Evolutionary conservation across 805 yeast genomes (phyloP).

Genomic region (Metschnikowia baotianmanensis): DNA sequence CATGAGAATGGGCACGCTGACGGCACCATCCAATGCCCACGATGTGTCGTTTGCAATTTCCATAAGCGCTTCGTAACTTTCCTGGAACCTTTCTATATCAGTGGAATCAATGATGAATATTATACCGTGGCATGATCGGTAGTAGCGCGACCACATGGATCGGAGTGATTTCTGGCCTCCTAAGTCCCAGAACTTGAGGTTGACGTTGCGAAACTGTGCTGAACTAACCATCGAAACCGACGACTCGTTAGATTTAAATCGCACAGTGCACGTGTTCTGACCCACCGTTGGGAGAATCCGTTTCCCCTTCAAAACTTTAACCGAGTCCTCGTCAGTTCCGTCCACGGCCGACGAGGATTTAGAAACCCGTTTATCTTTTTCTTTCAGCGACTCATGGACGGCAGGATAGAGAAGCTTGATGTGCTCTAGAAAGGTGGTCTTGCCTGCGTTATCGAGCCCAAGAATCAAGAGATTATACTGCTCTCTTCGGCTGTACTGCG

Average conservation of each 20-base stretch:
- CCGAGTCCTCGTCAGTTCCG: constrained; percentile 20
- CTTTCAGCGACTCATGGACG: constrained; percentile 22
- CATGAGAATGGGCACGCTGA: constrained; percentile 85
- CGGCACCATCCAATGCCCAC: constrained; percentile 39
- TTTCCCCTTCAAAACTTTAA: constrained; percentile 38
- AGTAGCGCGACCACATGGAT: constrained; percentile 85
- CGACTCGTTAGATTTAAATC: constrained; percentile 30
- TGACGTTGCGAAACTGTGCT: constrained; percentile 40
- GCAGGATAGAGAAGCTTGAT: constrained; percentile 36
- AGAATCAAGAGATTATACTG: constrained; percentile 59
- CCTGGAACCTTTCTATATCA: constrained; percentile 77
- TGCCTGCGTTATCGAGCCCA: constrained; percentile 96
- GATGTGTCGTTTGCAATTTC: constrained; percentile 42
- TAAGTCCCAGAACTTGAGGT: constrained; percentile 89
- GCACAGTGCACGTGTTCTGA: constrained; percentile 63
- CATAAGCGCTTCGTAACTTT: constrained; percentile 66
- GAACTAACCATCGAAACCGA: constrained; percentile 34
- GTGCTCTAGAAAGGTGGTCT: constrained; percentile 55
- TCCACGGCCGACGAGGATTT: constrained; percentile 14
- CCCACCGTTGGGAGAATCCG: constrained; percentile 92
- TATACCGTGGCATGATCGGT: constrained; percentile 82
- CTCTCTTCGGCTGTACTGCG: constrained; percentile 45
- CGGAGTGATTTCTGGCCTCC: constrained; percentile 93
- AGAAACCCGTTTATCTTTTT: constrained; percentile 14
- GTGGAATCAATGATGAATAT: constrained; percentile 91